Evolutionary conservation across 2,329 filamentous ascomycete genomes (phyloP).

Genomic region (Sporothrix protearum): DNA sequence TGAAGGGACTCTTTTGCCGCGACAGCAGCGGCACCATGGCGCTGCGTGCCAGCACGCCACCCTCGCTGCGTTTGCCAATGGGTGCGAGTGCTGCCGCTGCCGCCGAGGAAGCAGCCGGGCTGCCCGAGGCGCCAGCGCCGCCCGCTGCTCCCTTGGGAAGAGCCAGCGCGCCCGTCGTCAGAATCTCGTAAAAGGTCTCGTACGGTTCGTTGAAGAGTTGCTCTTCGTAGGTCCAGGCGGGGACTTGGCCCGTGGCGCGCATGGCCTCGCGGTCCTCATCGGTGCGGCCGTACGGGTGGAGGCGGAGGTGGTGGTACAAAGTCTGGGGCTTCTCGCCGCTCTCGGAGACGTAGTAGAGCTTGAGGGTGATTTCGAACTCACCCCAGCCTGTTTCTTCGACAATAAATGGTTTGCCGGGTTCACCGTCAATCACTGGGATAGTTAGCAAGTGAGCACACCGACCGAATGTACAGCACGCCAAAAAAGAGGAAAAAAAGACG

Average conservation of each 20-base stretch:
- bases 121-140: conserved; percentile 43
- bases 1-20: conserved; percentile 68
- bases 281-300: conserved; percentile 84
- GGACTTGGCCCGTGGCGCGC: conserved; percentile 60
- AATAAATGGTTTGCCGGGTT: conserved; percentile 66
- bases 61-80: conserved; percentile 39
- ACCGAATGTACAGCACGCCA: too few relatives aligned
- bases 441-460: too few relatives aligned
- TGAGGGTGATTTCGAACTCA: conserved; percentile 94
- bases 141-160: conserved; percentile 42
- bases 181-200: conserved; percentile 81
- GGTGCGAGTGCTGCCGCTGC: conserved; percentile 40
- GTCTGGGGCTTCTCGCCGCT: conserved; percentile 91
- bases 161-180: conserved; percentile 68
- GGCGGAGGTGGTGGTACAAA: conserved; percentile 85
- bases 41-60: conserved; percentile 61
- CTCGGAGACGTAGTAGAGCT: conserved; percentile 87
- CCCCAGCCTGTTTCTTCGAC: conserved; percentile 95
- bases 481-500: too few relatives aligned
- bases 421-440: conserved; percentile 66
- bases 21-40: conserved; percentile 70
- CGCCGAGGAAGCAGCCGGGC: conserved; percentile 40
- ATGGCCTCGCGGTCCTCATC: conserved; percentile 66
- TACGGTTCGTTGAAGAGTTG: conserved; percentile 97
- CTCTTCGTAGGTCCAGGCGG: conserved; percentile 83